Percentiles rank a stretch among this genome's conserved stretches.
Conservation (phyloP, 176 grass and related monocot species). For the Thinopyrum elongatum region DNA sequence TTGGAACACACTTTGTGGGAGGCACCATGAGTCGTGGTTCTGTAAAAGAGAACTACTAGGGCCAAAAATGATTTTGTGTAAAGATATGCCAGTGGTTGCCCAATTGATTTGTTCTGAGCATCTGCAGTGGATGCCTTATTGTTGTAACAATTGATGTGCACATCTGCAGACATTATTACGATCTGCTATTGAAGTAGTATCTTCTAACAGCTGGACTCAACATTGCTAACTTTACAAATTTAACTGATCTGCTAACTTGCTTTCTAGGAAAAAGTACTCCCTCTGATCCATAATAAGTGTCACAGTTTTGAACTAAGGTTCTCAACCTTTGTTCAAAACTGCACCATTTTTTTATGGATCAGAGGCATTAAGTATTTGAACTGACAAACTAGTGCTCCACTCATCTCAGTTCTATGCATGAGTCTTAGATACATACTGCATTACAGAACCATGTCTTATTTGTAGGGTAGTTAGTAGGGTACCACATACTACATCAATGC, state of each 20-base stretch:
- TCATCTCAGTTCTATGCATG: not conserved
- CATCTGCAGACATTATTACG: not conserved
- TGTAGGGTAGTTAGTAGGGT: not conserved
- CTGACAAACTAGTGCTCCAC: not conserved
- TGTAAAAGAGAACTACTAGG: not conserved
- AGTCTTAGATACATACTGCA: not conserved
- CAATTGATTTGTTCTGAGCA: slow-evolving; percentile 11
- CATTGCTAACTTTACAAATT: not conserved
- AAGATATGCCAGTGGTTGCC: not conserved
- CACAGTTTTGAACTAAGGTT: too few relatives aligned
- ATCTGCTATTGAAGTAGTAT: not conserved
- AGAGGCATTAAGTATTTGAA: not conserved
- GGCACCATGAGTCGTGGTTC: not conserved
- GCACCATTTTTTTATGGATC: too few relatives aligned
- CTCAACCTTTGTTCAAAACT: too few relatives aligned
- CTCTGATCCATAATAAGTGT: too few relatives aligned
- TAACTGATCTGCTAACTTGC: not conserved
- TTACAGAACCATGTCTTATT: slow-evolving; percentile 34
- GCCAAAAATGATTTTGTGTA: not conserved
- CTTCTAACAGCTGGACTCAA: not conserved
- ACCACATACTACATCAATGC: slow-evolving; percentile 11
- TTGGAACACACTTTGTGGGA: not conserved
- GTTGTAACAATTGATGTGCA: slow-evolving; percentile 36
- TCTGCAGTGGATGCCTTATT: not conserved
- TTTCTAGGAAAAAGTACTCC: not conserved